Base-by-base conservation (phyloP, 2,329 filamentous ascomycete genomes). In the Apiospora aurea region DNA sequence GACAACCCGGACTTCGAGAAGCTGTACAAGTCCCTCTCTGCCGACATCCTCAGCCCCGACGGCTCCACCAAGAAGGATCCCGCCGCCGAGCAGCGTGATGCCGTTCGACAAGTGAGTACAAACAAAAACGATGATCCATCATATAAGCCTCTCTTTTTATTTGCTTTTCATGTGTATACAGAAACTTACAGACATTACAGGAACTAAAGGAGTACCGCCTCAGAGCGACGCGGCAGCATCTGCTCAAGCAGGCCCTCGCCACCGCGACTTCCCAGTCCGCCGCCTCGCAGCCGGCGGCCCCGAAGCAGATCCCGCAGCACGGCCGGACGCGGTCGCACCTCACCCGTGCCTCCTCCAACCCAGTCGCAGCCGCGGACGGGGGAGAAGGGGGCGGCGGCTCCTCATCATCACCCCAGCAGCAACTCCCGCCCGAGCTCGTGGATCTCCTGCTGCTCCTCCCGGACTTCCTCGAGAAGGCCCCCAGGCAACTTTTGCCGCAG, bases 1-100 rank as follows among this genome's bases (percentile, higher is more conserved):
- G 84, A 83, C 72, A 91, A 92, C 74, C 89, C 89, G 0, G 85
- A 88, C 29, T 92, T 92, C 76, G 87, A 87, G n/a, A 82, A 83
- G 46, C 83, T 92, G 6, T 89, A 91, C 79, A 83, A 81, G 21
- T 87, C 84, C 16, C 82, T 92, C 66, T 88, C 86, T 8, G 86
- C 83, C 1, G 83, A 83, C 1, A 79, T 91, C 38, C 83, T 92
- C 6, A 89, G 90, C 74, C 80, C 85, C 0, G 87, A 91, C 79
- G 89, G 87, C 2, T 89, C 89, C 11, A 89, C 88, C 1, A 88
- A 85, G 76, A 81, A 84, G n/a, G 83, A 87, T 75, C 81, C 83
- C n/a, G 81, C 82, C 1, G 83, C 84, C 21, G 86, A 86, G 74
- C 85, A 89, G 77, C 84, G 87, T 29, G 83, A 86, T 71, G 82